These are phyloP conservation scores for Phaeosphaeria sp. DNA, from an alignment of 2,329 filamentous ascomycete species.

Conservation along the genomic window DNA sequence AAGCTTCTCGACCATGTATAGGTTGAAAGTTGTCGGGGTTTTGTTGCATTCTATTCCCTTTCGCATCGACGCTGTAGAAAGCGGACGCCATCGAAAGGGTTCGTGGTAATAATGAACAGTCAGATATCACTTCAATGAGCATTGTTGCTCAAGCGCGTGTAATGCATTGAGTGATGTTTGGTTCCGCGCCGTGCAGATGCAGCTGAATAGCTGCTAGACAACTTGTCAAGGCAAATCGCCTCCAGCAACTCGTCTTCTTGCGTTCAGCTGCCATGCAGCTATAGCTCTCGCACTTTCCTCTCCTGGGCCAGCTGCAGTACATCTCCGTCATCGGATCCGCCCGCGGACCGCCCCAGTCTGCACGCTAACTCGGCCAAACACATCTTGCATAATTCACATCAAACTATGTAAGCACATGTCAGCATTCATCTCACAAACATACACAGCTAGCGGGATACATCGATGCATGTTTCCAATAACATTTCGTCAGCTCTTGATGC, in stretches of 20 bases:
- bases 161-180: background rate
- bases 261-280: background rate
- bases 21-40: background rate
- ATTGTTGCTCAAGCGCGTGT: constrained; percentile 5
- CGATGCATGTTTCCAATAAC: background rate
- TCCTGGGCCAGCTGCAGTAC: background rate
- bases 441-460: background rate
- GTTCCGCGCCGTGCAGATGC: constrained; percentile 1
- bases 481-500: background rate
- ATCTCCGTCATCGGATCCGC: background rate
- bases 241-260: background rate
- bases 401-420: background rate
- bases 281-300: background rate
- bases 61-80: constrained; percentile 30
- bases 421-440: background rate
- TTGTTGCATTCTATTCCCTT: constrained; percentile 15
- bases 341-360: background rate
- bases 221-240: no score
- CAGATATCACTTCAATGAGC: constrained; percentile 28
- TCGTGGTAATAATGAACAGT: constrained; percentile 41
- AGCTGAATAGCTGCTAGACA: no score
- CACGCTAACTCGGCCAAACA: background rate
- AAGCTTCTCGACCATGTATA: constrained; percentile 12
- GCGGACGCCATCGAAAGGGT: constrained; percentile 31
- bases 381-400: background rate